These are phyloP conservation scores for Colletotrichum somersetense DNA, from an alignment of 2,329 filamentous ascomycete species.

Conservation along the genomic window DNA sequence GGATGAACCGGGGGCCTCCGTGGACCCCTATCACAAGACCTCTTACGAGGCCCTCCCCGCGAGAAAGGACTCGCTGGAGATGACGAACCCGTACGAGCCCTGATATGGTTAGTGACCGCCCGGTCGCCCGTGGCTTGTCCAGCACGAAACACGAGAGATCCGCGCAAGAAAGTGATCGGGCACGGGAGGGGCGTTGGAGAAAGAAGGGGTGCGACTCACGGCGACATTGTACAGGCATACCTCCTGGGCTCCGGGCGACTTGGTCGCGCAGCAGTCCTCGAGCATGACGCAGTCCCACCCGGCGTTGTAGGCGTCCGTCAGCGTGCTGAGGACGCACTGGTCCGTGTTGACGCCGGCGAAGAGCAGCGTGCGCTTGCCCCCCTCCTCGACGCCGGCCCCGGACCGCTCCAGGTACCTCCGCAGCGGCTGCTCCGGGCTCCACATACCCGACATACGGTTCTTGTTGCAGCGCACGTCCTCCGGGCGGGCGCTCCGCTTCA, in stretches of 20 bases:
- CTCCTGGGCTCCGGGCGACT: slow-evolving; percentile 31
- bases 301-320: slow-evolving; percentile 66
- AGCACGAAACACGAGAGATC: neutral
- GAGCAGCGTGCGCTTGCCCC: slow-evolving; percentile 62
- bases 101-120: slow-evolving; percentile 16
- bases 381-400: slow-evolving; percentile 17
- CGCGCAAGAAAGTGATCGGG: neutral
- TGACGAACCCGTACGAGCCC: slow-evolving; percentile 39
- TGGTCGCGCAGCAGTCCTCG: slow-evolving; percentile 37
- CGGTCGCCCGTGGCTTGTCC: neutral
- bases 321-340: slow-evolving; percentile 69
- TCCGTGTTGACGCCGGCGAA: slow-evolving; percentile 73
- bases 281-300: slow-evolving; percentile 51
- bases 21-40: neutral
- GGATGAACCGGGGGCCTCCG: neutral
- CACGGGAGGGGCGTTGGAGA: neutral
- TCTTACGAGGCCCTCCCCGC: slow-evolving; percentile 26
- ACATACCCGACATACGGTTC: slow-evolving; percentile 70
- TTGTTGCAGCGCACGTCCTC: slow-evolving; percentile 66
- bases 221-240: slow-evolving; percentile 35
- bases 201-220: slow-evolving; percentile 16
- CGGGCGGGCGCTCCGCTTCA: slow-evolving; percentile 51
- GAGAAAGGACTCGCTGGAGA: slow-evolving; percentile 24
- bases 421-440: slow-evolving; percentile 58
- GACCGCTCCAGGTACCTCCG: slow-evolving; percentile 53